Conservation (phyloP, 2,329 filamentous ascomycete genomes). For the Paraphaeosphaeria sporulosa region DNA sequence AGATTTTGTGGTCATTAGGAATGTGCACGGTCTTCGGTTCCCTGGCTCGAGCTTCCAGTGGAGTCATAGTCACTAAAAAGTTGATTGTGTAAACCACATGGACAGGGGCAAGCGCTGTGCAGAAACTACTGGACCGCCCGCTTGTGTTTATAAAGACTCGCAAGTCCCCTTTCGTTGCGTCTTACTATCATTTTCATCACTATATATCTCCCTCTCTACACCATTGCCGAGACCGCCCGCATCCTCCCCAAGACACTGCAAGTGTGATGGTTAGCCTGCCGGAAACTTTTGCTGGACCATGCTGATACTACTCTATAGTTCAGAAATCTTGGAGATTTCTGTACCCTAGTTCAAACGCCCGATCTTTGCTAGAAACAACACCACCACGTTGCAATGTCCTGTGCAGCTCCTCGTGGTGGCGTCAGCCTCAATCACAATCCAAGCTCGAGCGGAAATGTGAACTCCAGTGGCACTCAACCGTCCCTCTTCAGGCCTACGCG, state of each 20-base stretch:
- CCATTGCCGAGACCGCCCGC: not conserved
- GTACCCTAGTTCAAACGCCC: not conserved
- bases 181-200: not conserved
- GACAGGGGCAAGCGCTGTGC: not conserved
- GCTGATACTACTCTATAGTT: not conserved
- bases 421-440: not conserved
- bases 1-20: not conserved
- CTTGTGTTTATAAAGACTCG: not conserved
- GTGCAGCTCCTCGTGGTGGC: not conserved
- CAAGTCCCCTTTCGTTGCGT: not conserved
- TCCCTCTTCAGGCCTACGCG: not conserved
- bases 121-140: not conserved
- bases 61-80: not conserved
- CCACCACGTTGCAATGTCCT: not conserved
- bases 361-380: not conserved
- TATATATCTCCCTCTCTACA: not conserved
- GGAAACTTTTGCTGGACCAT: not conserved
- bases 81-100: not conserved
- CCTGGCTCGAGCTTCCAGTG: not conserved
- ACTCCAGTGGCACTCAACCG: not conserved
- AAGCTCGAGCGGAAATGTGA: not conserved
- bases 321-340: no score
- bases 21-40: not conserved
- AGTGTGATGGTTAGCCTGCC: not conserved
- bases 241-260: not conserved